Evolutionary conservation across 805 yeast species (phyloP).

Genomic region (Kuraishia floccosa): DNA sequence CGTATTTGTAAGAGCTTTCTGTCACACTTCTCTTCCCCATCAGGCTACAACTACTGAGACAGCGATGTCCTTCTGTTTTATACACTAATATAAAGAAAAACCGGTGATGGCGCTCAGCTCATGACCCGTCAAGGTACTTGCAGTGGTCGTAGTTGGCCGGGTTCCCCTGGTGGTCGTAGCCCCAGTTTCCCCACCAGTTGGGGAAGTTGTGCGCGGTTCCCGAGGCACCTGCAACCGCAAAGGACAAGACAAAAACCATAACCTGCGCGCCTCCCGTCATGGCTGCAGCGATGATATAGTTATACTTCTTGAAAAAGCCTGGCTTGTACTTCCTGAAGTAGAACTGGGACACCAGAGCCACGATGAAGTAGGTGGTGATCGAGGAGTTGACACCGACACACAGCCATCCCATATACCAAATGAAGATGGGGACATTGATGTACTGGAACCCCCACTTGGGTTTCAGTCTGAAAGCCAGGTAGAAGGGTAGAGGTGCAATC

Average conservation of each 20-base stretch:
- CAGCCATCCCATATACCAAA: constrained; percentile 46
- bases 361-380: constrained; percentile 36
- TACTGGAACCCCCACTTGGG: constrained; percentile 29
- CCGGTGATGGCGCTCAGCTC: no score
- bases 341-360: constrained; percentile 13
- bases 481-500: constrained; percentile 27
- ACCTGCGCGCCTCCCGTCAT: constrained; percentile 33
- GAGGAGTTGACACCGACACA: constrained; percentile 73
- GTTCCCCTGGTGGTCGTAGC: constrained; percentile 1
- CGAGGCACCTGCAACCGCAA: constrained; percentile 20
- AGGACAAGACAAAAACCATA: constrained; percentile 18
- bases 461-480: constrained; percentile 16
- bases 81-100: no score
- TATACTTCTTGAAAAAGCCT: constrained; percentile 26
- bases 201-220: constrained; percentile 18
- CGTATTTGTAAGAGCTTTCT: no score
- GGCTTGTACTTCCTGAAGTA: constrained; percentile 15
- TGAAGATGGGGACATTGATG: constrained; percentile 60
- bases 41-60: no score
- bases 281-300: constrained; percentile 37
- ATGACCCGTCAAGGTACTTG: constrained; percentile 1
- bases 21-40: no score
- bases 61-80: no score
- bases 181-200: constrained; percentile 20
- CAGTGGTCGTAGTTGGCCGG: constrained; percentile 7